Evolutionary conservation across 768 basidiomycete species (phyloP), one percentile per base, ranked within the genome.

Genomic region (Xerocomellus intermedius): DNA sequence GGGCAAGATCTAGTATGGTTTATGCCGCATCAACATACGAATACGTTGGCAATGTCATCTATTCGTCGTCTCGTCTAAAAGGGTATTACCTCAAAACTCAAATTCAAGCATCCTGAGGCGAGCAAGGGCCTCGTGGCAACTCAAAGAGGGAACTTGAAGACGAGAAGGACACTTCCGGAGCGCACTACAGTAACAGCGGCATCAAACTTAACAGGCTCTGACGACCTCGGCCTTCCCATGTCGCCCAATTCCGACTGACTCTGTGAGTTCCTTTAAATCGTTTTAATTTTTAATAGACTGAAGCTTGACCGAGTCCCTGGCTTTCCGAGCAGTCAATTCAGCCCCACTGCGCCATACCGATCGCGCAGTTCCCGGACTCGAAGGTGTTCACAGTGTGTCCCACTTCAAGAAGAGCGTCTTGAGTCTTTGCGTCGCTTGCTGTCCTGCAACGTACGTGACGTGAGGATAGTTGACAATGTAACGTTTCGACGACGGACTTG

Each of bases 231-330:
- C n/a, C n/a, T n/a, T n/a, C n/a, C n/a, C 28, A 58, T 88, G 76
- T 24, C 94, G 79, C 39, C 75, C 78, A 10, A 89, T 68, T 98
- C 93, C 24, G 87, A 87, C 57, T 9, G 84, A 80, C 50, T 86
- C 83, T 7, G 82, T 80, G 30, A 94, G 71, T 4, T 73, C 73
- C 66, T 85, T 85, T 47, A 84, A 77, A 66, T 94, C 87, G 50
- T 86, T 79, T 8, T n/a, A n/a, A n/a, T n/a, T n/a, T n/a, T n/a
- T n/a, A n/a, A 80, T 62, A 12, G 85, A 82, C 9, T 81, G 74
- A 32, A 79, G 60, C 66, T 84, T 89, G 46, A 81, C 73, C 45
- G 65, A 63, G 32, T 90, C 89, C 61, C 81, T 83, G 24, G 81
- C 79, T 66, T 81, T 85, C 52, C 86, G 81, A 64, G 94, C 92